These are phyloP conservation scores for Logfia minima DNA, from an alignment of 129 eudicot genomes.

Conservation along the genomic window DNA sequence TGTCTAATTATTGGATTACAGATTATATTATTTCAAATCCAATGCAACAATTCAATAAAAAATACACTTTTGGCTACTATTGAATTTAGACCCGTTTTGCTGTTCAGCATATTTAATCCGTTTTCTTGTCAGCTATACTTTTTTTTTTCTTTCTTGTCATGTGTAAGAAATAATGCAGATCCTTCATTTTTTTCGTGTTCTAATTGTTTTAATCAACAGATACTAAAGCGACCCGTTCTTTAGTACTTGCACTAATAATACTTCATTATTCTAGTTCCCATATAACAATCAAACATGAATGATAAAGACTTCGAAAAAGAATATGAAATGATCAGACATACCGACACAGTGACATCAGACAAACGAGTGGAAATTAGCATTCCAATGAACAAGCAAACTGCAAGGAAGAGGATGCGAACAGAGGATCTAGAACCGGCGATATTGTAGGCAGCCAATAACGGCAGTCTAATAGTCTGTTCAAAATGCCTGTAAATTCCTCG, in stretches of 20 bases:
- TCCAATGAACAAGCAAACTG: slow-evolving; percentile 27
- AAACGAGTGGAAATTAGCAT: slow-evolving; percentile 18
- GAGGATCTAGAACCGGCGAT: slow-evolving; percentile 23
- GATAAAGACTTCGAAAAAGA: not conserved
- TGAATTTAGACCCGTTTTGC: no score
- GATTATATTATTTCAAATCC: not conserved
- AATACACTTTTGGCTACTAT: no score
- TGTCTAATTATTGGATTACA: not conserved
- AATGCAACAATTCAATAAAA: not conserved
- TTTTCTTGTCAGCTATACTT: not conserved
- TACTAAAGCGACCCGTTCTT: no score
- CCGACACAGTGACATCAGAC: slow-evolving; percentile 15
- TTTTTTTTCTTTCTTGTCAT: not conserved
- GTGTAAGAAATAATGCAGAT: not conserved
- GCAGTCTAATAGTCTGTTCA: slow-evolving; percentile 4
- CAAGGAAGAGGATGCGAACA: slow-evolving; percentile 26
- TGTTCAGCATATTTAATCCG: no score
- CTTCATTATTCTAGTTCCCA: not conserved
- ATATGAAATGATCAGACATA: not conserved
- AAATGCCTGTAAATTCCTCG: slow-evolving; percentile 30
- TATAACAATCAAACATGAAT: slow-evolving; percentile 1
- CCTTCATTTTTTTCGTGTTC: no score
- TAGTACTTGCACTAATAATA: not conserved
- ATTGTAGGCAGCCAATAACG: slow-evolving; percentile 5
- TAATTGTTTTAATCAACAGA: no score